A percentile compares a stretch with the other conserved stretches of the same genome.
Evolutionary conservation across 1,139 yeast genomes (phyloP).

Genomic region (Debaryomyces sp.): DNA sequence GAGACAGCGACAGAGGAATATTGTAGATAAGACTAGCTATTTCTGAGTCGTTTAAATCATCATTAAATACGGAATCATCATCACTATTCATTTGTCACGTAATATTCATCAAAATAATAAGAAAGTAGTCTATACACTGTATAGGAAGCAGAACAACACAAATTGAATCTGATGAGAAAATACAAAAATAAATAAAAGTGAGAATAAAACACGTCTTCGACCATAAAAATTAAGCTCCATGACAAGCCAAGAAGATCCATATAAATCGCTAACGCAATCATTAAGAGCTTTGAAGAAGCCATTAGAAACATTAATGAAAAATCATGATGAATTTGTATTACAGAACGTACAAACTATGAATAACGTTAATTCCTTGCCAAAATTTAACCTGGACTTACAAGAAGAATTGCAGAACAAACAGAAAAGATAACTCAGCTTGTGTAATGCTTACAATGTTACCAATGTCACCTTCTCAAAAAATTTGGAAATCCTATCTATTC

Average conservation of each 20-base stretch:
- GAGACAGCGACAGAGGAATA: constrained; percentile 2
- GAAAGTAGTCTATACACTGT: background rate
- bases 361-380: constrained; percentile 22
- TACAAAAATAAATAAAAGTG: background rate
- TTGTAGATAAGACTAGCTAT: constrained; percentile 6
- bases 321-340: constrained; percentile 30
- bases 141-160: background rate
- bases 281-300: constrained; percentile 26
- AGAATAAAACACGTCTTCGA: constrained; percentile 1
- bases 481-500: background rate
- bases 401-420: constrained; percentile 1
- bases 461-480: background rate
- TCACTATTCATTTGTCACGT: constrained; percentile 13
- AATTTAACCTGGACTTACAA: constrained; percentile 9
- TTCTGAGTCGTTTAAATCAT: constrained; percentile 11
- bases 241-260: constrained; percentile 22
- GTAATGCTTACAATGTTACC: no score
- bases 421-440: background rate
- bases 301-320: constrained; percentile 23
- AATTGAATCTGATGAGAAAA: background rate
- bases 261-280: constrained; percentile 23
- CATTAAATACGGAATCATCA: constrained; percentile 19
- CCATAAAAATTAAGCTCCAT: background rate
- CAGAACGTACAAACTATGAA: constrained; percentile 29
- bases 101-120: background rate